Evolutionary conservation across 257 asterid genomes (phyloP).

Genomic region (Fraxinus americana): DNA sequence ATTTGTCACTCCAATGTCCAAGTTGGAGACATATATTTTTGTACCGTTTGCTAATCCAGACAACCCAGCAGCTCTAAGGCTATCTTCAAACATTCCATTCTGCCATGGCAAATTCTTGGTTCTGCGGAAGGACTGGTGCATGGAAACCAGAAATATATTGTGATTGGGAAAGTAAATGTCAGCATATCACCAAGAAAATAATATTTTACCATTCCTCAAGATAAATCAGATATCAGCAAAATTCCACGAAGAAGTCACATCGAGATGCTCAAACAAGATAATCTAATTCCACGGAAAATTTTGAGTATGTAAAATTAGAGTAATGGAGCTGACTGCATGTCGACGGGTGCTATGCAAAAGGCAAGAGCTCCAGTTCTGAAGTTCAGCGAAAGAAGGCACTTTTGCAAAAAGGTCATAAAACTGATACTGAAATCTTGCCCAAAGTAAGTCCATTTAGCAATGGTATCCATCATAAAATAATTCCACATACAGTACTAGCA

Average conservation of each 20-base stretch:
- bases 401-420: conserved; percentile 59
- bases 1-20: conserved; percentile 77
- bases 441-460: conserved; percentile 29
- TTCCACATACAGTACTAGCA: conserved; percentile 30
- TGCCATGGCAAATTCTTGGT: conserved; percentile 86
- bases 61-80: conserved; percentile 86
- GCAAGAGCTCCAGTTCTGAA: conserved; percentile 70
- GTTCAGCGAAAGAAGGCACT: conserved; percentile 66
- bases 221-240: conserved; percentile 61
- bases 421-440: conserved; percentile 50
- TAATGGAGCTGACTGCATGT: conserved; percentile 58
- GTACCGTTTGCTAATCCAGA: conserved; percentile 71
- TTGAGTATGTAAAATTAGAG: conserved; percentile 43
- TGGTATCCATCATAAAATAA: conserved; percentile 40
- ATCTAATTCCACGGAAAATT: conserved; percentile 53
- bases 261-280: conserved; percentile 57
- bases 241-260: conserved; percentile 54
- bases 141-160: conserved; percentile 65
- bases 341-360: conserved; percentile 57
- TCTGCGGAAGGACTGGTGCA: conserved; percentile 90
- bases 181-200: conserved; percentile 56
- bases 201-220: conserved; percentile 59
- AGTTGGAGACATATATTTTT: conserved; percentile 66
- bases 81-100: conserved; percentile 78
- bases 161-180: conserved; percentile 57